phyloP scores from a whole-genome alignment of 345 rosid species.

The Combretum micranthum region DNA sequence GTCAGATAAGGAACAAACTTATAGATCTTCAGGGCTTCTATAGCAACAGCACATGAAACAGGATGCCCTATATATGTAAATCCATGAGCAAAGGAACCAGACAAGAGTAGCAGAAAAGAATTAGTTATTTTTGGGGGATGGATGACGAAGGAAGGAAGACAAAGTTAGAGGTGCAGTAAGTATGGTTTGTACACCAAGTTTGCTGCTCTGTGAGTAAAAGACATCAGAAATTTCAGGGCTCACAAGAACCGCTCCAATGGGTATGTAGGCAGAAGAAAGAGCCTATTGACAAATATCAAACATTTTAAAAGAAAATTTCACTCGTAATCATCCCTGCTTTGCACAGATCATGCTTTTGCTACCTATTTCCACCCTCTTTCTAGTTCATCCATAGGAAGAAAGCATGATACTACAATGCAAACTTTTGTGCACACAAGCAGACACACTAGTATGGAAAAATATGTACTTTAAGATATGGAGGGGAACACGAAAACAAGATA shows the following conservation, averaged over 20 bases:
- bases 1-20: conserved; percentile 32
- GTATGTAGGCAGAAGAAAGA: conserved; percentile 87
- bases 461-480: no score
- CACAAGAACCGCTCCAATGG: conserved; percentile 85
- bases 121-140: not conserved
- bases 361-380: no score
- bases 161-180: not conserved
- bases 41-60: conserved; percentile 85
- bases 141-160: not conserved
- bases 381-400: no score
- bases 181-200: conserved; percentile 53
- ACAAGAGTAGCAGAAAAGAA: conserved; percentile 8
- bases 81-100: conserved; percentile 89
- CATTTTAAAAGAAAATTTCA: no score
- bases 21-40: conserved; percentile 71
- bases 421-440: no score
- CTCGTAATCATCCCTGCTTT: no score
- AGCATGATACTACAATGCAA: no score
- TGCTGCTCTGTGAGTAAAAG: conserved; percentile 85
- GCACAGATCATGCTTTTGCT: no score
- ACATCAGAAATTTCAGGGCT: conserved; percentile 87
- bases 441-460: no score
- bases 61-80: conserved; percentile 97
- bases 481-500: no score
- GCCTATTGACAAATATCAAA: conserved; percentile 37